Percentiles rank a stretch among this genome's conserved stretches.
phyloP scores from a whole-genome alignment of 1,284 basidiomycete genomes.

The Lentinula novae-zelandiae region DNA sequence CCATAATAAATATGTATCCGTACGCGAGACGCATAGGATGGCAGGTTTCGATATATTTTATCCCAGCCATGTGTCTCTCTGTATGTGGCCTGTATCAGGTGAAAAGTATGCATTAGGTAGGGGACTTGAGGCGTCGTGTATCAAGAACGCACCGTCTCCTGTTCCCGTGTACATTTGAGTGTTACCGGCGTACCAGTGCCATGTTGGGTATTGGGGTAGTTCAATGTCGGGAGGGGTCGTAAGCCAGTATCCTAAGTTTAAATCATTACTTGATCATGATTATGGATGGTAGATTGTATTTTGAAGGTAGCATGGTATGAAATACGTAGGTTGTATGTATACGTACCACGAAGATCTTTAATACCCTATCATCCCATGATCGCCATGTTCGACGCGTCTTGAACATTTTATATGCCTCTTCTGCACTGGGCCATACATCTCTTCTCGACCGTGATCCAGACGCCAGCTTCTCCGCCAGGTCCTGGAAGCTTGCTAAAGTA shows the following conservation, averaged over 20 bases:
- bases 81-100: conserved; percentile 39
- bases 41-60: conserved; percentile 35
- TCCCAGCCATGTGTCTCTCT: conserved; percentile 32
- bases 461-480: conserved; percentile 22
- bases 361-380: conserved; percentile 46
- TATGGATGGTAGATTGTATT: too few relatives aligned
- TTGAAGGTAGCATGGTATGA: not conserved
- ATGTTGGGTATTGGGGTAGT: conserved; percentile 40
- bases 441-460: conserved; percentile 34
- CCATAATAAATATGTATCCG: conserved; percentile 51
- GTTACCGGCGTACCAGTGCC: conserved; percentile 35
- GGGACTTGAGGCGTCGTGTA: not conserved
- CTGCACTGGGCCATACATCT: conserved; percentile 46
- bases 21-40: conserved; percentile 30
- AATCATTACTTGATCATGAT: too few relatives aligned
- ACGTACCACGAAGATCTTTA: conserved; percentile 40
- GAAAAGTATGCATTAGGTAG: not conserved
- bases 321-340: not conserved
- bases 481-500: conserved; percentile 8
- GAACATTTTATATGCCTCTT: conserved; percentile 39
- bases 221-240: conserved; percentile 37
- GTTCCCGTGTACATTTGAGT: conserved; percentile 41
- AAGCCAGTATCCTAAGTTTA: conserved; percentile 39
- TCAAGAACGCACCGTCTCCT: conserved; percentile 35
- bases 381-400: conserved; percentile 36